Percentiles rank a stretch among this genome's conserved stretches.
These are phyloP conservation scores for Oryza nivara DNA, from an alignment of 176 grass and related monocot species.

Conservation along the genomic window DNA sequence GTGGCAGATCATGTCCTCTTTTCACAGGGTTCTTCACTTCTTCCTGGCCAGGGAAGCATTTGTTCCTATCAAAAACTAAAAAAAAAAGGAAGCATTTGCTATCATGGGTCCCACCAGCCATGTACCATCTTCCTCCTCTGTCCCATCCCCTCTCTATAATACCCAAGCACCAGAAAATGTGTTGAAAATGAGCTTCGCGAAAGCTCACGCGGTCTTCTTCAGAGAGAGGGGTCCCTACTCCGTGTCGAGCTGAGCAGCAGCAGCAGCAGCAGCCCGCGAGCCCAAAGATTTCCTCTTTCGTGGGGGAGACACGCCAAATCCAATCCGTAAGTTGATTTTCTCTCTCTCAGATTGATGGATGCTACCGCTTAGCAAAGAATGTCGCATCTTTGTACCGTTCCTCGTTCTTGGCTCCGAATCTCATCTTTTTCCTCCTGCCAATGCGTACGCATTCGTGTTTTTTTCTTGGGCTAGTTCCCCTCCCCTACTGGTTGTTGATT, in stretches of 20 bases:
- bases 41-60: not conserved
- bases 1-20: not conserved
- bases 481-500: not conserved
- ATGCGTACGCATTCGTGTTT: not conserved
- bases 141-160: not conserved
- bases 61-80: too few species aligned
- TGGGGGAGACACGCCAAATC: not conserved
- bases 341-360: not conserved
- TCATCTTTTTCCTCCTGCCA: not conserved
- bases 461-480: not conserved
- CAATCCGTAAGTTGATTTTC: slow-evolving; percentile 2
- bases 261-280: not conserved
- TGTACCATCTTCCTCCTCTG: not conserved
- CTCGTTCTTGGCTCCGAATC: not conserved
- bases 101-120: not conserved
- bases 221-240: not conserved
- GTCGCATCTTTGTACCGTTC: not conserved
- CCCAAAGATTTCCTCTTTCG: slow-evolving; percentile 9
- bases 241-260: not conserved
- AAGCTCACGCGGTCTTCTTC: slow-evolving; percentile 2
- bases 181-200: not conserved
- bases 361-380: not conserved
- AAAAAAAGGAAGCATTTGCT: too few species aligned
- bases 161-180: not conserved
- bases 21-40: too few species aligned